These are phyloP conservation scores for Coprinopsis sp. DNA, from an alignment of 768 basidiomycete species.

Conservation along the genomic window DNA sequence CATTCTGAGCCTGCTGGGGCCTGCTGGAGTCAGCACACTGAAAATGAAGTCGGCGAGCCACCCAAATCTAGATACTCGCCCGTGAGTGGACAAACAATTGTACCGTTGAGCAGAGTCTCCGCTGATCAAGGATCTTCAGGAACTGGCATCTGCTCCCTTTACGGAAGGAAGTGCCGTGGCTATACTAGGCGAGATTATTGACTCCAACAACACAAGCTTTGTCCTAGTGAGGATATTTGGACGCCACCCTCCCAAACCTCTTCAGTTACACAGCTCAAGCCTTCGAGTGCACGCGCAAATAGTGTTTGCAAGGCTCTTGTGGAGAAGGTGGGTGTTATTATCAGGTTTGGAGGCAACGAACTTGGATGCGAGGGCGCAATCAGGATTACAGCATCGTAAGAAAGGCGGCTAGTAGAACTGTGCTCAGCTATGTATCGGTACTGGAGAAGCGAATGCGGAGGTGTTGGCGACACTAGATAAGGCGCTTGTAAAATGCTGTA, in stretches of 20 bases:
- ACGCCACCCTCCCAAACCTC: too few species aligned
- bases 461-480: constrained; percentile 51
- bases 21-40: background rate
- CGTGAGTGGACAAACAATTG: constrained; percentile 69
- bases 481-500: constrained; percentile 35
- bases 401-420: too few species aligned
- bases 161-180: too few species aligned
- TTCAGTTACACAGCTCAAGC: too few species aligned
- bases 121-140: constrained; percentile 47
- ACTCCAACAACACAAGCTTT: constrained; percentile 88
- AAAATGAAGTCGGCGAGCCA: constrained; percentile 57
- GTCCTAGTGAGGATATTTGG: constrained; percentile 71
- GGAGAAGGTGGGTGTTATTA: constrained; percentile 81
- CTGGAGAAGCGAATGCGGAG: constrained; percentile 65
- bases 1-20: too few species aligned
- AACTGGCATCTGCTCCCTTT: constrained; percentile 26
- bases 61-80: constrained; percentile 76
- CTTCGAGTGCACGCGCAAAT: constrained; percentile 41
- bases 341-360: constrained; percentile 84
- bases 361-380: constrained; percentile 82
- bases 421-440: too few species aligned
- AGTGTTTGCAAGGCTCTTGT: constrained; percentile 78
- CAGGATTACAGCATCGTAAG: constrained; percentile 83
- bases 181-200: constrained; percentile 64
- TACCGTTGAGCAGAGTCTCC: too few species aligned